A percentile compares a stretch with the other conserved stretches of the same genome.
Conservation (phyloP, 2,329 filamentous ascomycete species). For the Arthrobotrys sphaeroides region DNA sequence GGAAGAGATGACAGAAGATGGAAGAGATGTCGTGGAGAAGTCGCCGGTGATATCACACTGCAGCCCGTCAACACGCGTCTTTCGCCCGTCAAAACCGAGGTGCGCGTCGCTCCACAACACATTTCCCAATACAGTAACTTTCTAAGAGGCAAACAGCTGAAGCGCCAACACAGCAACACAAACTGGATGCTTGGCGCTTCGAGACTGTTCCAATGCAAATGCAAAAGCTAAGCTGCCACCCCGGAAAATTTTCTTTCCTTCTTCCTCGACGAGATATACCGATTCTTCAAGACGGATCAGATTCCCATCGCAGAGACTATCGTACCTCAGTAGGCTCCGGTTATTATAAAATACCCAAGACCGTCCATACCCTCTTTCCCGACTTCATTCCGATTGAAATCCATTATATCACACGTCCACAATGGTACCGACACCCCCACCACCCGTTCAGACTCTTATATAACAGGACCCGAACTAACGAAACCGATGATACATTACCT, state of each 20-base stretch:
- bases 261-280: neutral
- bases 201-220: constrained; percentile 30
- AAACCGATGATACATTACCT: neutral
- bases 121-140: neutral
- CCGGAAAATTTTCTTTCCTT: constrained; percentile 36
- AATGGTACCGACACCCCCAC: too few relatives aligned
- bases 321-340: too few relatives aligned
- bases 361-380: too few relatives aligned
- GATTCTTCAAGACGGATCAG: too few relatives aligned
- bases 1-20: neutral
- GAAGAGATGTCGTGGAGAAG: neutral
- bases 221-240: neutral
- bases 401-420: too few relatives aligned
- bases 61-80: constrained; percentile 14
- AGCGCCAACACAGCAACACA: constrained; percentile 26
- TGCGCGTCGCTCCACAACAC: constrained; percentile 39
- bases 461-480: constrained; percentile 59
- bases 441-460: too few relatives aligned
- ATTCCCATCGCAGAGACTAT: too few relatives aligned
- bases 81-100: neutral
- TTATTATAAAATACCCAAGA: too few relatives aligned
- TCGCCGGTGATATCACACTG: constrained; percentile 26
- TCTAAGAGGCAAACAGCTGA: neutral
- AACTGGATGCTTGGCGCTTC: constrained; percentile 25
- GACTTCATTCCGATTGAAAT: too few relatives aligned